Conservation (phyloP, 2,329 filamentous ascomycete species). For the Bipolaris oryzae region DNA sequence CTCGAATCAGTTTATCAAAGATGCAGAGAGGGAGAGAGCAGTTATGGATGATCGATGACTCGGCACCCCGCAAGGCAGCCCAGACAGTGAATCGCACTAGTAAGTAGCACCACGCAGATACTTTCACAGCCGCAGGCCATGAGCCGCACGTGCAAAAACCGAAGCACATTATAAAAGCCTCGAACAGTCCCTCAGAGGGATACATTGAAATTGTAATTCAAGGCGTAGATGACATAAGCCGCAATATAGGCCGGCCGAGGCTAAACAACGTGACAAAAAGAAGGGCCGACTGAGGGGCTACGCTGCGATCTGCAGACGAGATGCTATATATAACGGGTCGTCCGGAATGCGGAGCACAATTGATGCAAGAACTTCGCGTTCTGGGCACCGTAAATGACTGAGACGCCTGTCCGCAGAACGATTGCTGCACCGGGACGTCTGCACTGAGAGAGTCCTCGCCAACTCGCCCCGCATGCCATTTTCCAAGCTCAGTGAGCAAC, state of each 20-base stretch:
- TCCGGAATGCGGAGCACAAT: not conserved
- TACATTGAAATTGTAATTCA: not conserved
- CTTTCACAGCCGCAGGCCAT: not conserved
- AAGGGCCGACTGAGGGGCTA: not conserved
- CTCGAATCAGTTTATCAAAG: not conserved
- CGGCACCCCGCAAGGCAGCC: not conserved
- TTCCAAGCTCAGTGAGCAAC: constrained; percentile 11
- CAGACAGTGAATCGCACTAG: not conserved
- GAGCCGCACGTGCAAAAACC: not conserved
- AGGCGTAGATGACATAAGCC: not conserved
- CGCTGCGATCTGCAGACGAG: not conserved
- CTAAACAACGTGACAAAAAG: not conserved
- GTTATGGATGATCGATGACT: not conserved
- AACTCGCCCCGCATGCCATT: constrained; percentile 7
- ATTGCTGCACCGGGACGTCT: not conserved
- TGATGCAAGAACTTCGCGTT: not conserved
- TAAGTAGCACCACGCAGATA: not conserved
- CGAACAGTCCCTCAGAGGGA: not conserved
- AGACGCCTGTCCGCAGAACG: not conserved
- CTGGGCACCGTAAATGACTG: not conserved
- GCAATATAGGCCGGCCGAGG: not conserved
- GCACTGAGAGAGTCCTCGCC: not conserved
- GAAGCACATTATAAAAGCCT: not conserved
- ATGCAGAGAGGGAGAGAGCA: not conserved
- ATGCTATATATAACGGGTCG: not conserved